phyloP scores from a whole-genome alignment of 768 basidiomycete genomes.

The Gloeostereum incarnatum region DNA sequence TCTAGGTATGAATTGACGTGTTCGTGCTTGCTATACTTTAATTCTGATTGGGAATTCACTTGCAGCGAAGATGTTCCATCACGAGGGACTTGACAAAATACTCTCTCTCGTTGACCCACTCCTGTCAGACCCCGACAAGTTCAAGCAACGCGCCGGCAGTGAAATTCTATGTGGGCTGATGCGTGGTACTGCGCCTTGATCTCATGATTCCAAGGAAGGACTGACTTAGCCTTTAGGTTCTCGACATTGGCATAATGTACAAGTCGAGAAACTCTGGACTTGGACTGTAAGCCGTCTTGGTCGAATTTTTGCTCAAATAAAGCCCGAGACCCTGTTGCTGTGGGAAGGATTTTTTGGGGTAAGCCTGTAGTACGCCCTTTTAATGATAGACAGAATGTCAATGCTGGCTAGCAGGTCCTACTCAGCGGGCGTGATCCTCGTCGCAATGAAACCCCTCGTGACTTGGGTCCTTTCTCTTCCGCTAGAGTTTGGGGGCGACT shows the following conservation, averaged over 20 bases:
- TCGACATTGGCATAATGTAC: conserved; percentile 69
- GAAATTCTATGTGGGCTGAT: conserved; percentile 23
- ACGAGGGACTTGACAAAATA: conserved; percentile 39
- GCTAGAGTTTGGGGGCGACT: conserved; percentile 77
- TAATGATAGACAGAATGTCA: conserved; percentile 1
- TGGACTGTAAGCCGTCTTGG: conserved; percentile 62
- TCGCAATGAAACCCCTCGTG: conserved; percentile 57
- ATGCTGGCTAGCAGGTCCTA: conserved; percentile 34
- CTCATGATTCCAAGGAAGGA: not conserved
- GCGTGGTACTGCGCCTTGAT: conserved; percentile 3
- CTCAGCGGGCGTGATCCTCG: conserved; percentile 75
- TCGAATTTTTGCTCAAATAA: conserved; percentile 62
- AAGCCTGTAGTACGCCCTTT: conserved; percentile 10
- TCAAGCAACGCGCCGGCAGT: conserved; percentile 77
- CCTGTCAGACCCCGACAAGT: conserved; percentile 61
- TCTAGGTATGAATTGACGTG: conserved; percentile 24
- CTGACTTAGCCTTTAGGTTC: conserved; percentile 37
- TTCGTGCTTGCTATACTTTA: too few relatives aligned
- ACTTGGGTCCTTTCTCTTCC: conserved; percentile 72
- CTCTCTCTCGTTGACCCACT: conserved; percentile 51
- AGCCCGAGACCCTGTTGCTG: conserved; percentile 73
- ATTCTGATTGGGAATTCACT: too few relatives aligned
- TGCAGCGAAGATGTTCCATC: conserved; percentile 61
- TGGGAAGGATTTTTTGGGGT: conserved; percentile 67
- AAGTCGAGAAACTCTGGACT: conserved; percentile 50